Percentiles rank a stretch among this genome's conserved stretches.
Evolutionary conservation across 495 filamentous ascomycete genomes (phyloP).

Genomic region (Penicillium salamii): DNA sequence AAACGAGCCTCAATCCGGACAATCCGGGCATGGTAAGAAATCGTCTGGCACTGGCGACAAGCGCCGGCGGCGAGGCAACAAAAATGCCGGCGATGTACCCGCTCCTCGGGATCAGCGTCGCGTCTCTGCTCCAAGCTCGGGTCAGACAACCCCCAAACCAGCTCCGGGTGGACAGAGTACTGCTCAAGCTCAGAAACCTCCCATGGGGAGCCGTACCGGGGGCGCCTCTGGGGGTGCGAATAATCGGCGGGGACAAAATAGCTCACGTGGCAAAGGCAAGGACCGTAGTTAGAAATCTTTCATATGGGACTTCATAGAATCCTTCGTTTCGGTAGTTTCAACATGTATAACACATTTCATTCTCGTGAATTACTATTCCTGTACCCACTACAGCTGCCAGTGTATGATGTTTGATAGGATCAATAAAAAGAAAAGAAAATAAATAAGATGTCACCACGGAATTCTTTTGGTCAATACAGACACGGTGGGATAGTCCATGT

Average conservation of each 20-base stretch:
- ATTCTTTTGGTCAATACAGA: too few relatives aligned
- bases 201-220: constrained; percentile 2
- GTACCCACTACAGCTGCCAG: too few relatives aligned
- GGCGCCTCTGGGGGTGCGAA: constrained; percentile 4
- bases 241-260: constrained; percentile 15
- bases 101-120: constrained; percentile 8
- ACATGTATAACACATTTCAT: too few relatives aligned
- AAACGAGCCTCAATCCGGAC: constrained; percentile 26
- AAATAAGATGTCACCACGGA: too few relatives aligned
- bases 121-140: neutral
- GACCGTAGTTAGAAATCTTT: constrained; percentile 11
- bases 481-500: too few relatives aligned
- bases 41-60: constrained; percentile 7
- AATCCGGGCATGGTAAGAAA: constrained; percentile 28
- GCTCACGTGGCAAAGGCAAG: constrained; percentile 13
- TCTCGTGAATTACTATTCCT: too few relatives aligned
- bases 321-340: too few relatives aligned
- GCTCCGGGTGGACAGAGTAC: constrained; percentile 7
- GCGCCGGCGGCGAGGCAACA: constrained; percentile 34
- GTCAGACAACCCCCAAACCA: constrained; percentile 11
- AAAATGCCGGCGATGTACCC: constrained; percentile 6
- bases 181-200: constrained; percentile 1
- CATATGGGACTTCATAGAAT: too few relatives aligned
- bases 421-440: too few relatives aligned
- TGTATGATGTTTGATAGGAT: too few relatives aligned